Base-by-base conservation (phyloP, 2,329 filamentous ascomycete species). In the Aspergillus ochraceus region DNA sequence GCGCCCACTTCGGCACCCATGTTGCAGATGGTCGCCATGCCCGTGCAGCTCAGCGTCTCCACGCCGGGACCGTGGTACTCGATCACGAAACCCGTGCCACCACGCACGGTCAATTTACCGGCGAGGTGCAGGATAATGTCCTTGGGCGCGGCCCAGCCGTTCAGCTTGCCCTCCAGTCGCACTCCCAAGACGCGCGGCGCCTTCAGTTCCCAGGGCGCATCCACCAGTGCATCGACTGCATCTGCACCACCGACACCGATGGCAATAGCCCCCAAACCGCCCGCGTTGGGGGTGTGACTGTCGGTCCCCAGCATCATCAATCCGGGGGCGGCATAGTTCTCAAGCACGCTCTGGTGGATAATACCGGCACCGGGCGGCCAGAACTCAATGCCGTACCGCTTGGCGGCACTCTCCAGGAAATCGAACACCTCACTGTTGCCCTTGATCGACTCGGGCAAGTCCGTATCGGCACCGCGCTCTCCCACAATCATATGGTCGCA, bases 401-500 rank as follows among this genome's bases (percentile, higher is more conserved):
- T 92, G 17, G 88, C 88, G 0, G 95, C 95, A 56, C 91, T 96
- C 83, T 97, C 94, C 59, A 99, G 79, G 76, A 99, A 99, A 77
- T 97, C 92, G 74, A 97, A 99, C 0, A 99, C 93, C 82, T 99
- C 95, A 76, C 92, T 92, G 78, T 99, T 99, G 51, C 90, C 90
- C 77, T 89, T 84, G 63, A 99, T 96, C 47, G 92, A 95, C 32
- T 89, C 86, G 29, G 89, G 86, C 63, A 99, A 80, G 79, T 99
- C 95, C 24, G 87, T 85, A 70, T 94, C 89, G 39, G 94, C 95
- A 60, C 95, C 95, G 74, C 88, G 90, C 78, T 96, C 89, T 58
- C 94, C 95, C 30, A 98, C 94, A 79, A 99, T 98, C 88, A 99
- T 89, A 77, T 99, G 95, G 80, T 99, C 95, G 79, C 95, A 99